Conservation (phyloP, 306 rosid genomes). For the Vicia sativa region DNA sequence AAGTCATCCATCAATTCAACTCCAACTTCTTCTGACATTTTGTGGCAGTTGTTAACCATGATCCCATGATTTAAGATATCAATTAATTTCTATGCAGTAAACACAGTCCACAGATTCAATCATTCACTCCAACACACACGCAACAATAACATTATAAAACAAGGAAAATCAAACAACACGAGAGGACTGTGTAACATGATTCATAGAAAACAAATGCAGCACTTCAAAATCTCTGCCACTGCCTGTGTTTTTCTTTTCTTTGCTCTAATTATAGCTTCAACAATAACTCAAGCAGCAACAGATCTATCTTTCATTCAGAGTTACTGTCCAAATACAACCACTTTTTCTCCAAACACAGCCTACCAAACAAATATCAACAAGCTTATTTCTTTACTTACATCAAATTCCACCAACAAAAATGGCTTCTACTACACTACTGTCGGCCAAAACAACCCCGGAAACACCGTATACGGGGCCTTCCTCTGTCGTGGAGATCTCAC, state of each 20-base stretch:
- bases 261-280: not conserved
- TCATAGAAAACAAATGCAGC: slow-evolving; percentile 7
- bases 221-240: slow-evolving; percentile 1
- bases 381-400: slow-evolving; percentile 31
- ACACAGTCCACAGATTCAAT: not conserved
- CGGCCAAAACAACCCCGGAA: not conserved
- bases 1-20: not conserved
- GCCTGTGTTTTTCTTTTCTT: slow-evolving; percentile 3
- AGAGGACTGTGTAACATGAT: not conserved
- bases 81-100: not conserved
- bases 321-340: slow-evolving; percentile 33
- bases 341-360: slow-evolving; percentile 18
- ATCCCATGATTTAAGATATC: not conserved
- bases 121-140: not conserved
- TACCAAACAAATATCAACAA: slow-evolving; percentile 29
- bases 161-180: not conserved
- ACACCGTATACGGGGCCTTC: slow-evolving; percentile 36
- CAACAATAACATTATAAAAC: not conserved
- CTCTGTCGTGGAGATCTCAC: slow-evolving; percentile 46
- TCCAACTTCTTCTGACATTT: not conserved
- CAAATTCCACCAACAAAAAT: slow-evolving; percentile 28
- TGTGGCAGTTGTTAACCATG: not conserved
- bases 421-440: slow-evolving; percentile 31
- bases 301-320: not conserved
- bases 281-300: slow-evolving; percentile 6